These are phyloP conservation scores for Gloeostereum incarnatum DNA, from an alignment of 768 basidiomycete species.

Conservation along the genomic window DNA sequence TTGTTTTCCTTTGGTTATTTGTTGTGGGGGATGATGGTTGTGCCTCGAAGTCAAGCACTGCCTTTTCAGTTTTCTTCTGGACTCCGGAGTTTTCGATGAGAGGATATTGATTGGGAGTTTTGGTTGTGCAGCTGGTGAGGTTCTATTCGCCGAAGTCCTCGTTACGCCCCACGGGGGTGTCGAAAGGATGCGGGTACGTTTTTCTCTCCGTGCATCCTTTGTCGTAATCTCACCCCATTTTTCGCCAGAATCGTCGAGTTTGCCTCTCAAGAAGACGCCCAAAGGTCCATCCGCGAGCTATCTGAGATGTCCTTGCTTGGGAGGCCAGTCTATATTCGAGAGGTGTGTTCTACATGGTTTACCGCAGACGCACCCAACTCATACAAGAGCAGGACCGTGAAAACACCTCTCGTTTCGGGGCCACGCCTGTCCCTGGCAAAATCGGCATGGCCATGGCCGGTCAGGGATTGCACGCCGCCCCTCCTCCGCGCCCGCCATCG, in stretches of 20 bases:
- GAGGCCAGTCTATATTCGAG: conserved; percentile 92
- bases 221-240: background rate
- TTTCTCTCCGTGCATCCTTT: conserved; percentile 9
- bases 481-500: conserved; percentile 75
- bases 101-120: conserved; percentile 95
- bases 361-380: conserved; percentile 2
- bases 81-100: conserved; percentile 31
- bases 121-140: conserved; percentile 97
- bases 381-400: conserved; percentile 76
- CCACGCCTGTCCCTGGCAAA: conserved; percentile 91
- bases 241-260: conserved; percentile 85
- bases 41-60: no score
- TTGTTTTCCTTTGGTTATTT: conserved; percentile 5
- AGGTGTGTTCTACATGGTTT: conserved; percentile 41
- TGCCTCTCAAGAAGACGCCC: conserved; percentile 79
- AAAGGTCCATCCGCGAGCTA: conserved; percentile 82
- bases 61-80: conserved; percentile 8
- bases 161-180: conserved; percentile 92
- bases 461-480: conserved; percentile 70
- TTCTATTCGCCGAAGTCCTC: conserved; percentile 99
- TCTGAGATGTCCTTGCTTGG: conserved; percentile 88
- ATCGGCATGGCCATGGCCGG: conserved; percentile 95
- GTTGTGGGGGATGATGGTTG: no score
- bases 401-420: conserved; percentile 91
- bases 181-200: conserved; percentile 98